Base-by-base conservation (phyloP, 1,284 basidiomycete genomes). In the Microbotryum violaceum region DNA sequence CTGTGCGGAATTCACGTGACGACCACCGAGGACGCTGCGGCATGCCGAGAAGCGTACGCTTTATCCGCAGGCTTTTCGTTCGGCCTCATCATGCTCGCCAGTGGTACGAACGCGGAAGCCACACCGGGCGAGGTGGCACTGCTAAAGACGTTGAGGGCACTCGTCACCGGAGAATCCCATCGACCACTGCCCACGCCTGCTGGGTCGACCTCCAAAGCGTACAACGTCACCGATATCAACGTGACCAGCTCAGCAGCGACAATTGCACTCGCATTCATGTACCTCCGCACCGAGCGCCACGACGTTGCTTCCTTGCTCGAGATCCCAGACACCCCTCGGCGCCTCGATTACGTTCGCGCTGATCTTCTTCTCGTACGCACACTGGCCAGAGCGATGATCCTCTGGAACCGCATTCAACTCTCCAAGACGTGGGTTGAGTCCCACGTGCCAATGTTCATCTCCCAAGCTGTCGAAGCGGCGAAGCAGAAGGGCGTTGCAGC, bases 1-100 rank as follows among this genome's bases (percentile, higher is more conserved):
- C 87, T 98, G 65, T 85, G 85, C 57, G 81, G 88, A 23, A 81
- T 79, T 60, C 86, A 90, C 70, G 81, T 93, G 25, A 82, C 83
- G 4, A 86, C 86, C 60, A 84, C 87, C 0, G 90, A 96, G 67
- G 79, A 87, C 46, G 89, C 84, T 70, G 86, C 85, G 66, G 89
- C 91, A 64, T 83, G 89, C 72, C 83, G 89, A 42, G 96, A 98
- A 73, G 86, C 91, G 0, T 98, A 97, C 74, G 88, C 91, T 0
- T 85, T 92, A 67, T 84, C 89, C 2, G 86, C 91, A 1, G 89
- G 88, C 5, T 81, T 97, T 49, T 85, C 89, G 0, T 96, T 96
- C 72, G 96, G 96, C 0, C 87, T 97, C 81, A 88, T 96, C 74
- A 93, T 97, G 86, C 82, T 98, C 6, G 92, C 90, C 8, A 87